Evolutionary conservation across 2,329 filamentous ascomycete species (phyloP), one percentile per base, ranked within the genome.

Genomic region (Dothiorella sarmentorum): DNA sequence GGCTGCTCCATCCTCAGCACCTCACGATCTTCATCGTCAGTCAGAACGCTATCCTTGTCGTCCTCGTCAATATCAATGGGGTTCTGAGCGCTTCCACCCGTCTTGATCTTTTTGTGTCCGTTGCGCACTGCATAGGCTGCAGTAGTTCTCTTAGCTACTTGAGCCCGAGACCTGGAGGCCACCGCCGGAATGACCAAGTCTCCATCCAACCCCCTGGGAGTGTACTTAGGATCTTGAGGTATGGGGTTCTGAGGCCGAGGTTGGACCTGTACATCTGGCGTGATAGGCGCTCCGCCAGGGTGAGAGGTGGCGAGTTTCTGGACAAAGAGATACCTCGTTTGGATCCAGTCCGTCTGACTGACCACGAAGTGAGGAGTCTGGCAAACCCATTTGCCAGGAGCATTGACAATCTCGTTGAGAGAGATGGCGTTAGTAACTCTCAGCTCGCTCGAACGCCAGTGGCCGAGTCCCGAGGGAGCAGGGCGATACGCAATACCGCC

Each of bases 401-500:
- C 78, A 68, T 96, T 96, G 66, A 96, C 85, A 43, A 97, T 85
- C 69, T 97, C 92, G 66, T 92, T 94, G 44, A 97, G 75, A 29
- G 89, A 89, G 43, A 96, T 75, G 0, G 87, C 87, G 0, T 66
- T 66, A 0, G 63, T 66, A 22, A 90, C 77, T 10, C 80, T 77
- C 29, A 96, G 75, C 9, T 79, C 74, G 20, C 89, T 94, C 35
- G 82, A 80, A 1, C 83, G 80, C 92, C 91, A 94, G n/a, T n/a
- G n/a, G n/a, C n/a, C n/a, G n/a, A n/a, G n/a, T 31, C 29, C 29
- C 15, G 10, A 9, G 15, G 29, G 29, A 31, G 10, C 7, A 13
- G 6, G 15, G 15, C 29, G 29, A 10, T 31, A 10, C 10, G 10
- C 29, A 10, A 31, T 13, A 9, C 10, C 15, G 29, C 29, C 29